Conservation (phyloP, 2,329 filamentous ascomycete species). For the Byssothecium circinans region DNA sequence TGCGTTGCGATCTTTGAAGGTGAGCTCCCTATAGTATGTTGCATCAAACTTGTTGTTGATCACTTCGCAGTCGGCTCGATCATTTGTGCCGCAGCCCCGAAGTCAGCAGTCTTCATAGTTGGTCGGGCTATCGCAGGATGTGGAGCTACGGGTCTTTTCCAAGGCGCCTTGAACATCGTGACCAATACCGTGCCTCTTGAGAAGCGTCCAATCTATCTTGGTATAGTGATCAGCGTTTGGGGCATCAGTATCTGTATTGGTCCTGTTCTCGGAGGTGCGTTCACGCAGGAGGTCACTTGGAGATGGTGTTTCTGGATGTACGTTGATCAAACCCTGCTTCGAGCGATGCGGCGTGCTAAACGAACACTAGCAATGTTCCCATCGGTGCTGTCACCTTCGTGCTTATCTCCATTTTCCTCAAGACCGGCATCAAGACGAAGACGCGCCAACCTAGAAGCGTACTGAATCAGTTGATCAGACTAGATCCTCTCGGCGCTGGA, state of each 20-base stretch:
- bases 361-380: not conserved
- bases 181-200: constrained; percentile 40
- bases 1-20: constrained; percentile 3
- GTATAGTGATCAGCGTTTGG: constrained; percentile 24
- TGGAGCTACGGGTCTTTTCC: constrained; percentile 40
- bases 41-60: no score
- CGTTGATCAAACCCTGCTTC: no score
- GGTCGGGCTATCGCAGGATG: constrained; percentile 43
- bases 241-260: not conserved
- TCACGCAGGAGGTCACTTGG: not conserved
- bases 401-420: constrained; percentile 3
- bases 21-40: no score
- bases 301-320: constrained; percentile 1
- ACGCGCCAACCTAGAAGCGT: not conserved
- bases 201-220: constrained; percentile 44
- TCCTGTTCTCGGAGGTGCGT: not conserved
- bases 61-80: constrained; percentile 6
- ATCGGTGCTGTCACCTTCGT: not conserved
- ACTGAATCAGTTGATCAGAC: not conserved
- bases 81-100: constrained; percentile 35
- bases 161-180: constrained; percentile 38
- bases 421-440: not conserved
- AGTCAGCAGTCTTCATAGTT: constrained; percentile 36
- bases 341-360: no score
- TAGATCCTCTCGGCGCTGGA: constrained; percentile 48